Percentiles rank a stretch among this genome's conserved stretches.
phyloP scores from a whole-genome alignment of 768 basidiomycete species.

The Boletus rubescentipes region DNA sequence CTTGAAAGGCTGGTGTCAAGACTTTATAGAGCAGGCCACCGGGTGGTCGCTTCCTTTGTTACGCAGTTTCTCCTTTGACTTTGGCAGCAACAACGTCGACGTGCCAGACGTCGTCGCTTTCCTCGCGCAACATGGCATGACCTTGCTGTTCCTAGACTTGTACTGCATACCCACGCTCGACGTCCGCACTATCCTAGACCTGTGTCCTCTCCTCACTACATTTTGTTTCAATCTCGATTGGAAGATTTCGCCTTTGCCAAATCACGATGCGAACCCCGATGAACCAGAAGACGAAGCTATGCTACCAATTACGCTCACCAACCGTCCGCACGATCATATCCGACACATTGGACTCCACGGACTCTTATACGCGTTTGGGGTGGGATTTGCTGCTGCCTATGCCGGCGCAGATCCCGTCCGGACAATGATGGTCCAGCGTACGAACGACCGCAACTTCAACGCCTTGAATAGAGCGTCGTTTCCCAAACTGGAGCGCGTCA shows the following conservation, averaged over 20 bases:
- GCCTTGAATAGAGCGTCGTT: constrained; percentile 54
- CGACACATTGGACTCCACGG: constrained; percentile 68
- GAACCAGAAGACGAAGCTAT: constrained; percentile 28
- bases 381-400: constrained; percentile 49
- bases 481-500: constrained; percentile 57
- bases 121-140: constrained; percentile 54
- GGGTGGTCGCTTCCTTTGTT: constrained; percentile 69
- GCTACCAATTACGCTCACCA: constrained; percentile 40
- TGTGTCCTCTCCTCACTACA: constrained; percentile 59
- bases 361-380: constrained; percentile 66
- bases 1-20: constrained; percentile 56
- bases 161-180: constrained; percentile 57
- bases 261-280: constrained; percentile 18
- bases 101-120: constrained; percentile 61
- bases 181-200: constrained; percentile 56
- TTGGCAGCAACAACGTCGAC: constrained; percentile 36
- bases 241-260: constrained; percentile 40
- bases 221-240: constrained; percentile 79
- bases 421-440: constrained; percentile 45
- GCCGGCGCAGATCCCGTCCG: constrained; percentile 43
- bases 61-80: constrained; percentile 54
- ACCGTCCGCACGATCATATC: constrained; percentile 56
- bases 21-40: constrained; percentile 67
- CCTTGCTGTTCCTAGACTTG: constrained; percentile 65
- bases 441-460: constrained; percentile 66